Conservation (phyloP, 1,284 basidiomycete genomes). For the Naganishia sp. region DNA sequence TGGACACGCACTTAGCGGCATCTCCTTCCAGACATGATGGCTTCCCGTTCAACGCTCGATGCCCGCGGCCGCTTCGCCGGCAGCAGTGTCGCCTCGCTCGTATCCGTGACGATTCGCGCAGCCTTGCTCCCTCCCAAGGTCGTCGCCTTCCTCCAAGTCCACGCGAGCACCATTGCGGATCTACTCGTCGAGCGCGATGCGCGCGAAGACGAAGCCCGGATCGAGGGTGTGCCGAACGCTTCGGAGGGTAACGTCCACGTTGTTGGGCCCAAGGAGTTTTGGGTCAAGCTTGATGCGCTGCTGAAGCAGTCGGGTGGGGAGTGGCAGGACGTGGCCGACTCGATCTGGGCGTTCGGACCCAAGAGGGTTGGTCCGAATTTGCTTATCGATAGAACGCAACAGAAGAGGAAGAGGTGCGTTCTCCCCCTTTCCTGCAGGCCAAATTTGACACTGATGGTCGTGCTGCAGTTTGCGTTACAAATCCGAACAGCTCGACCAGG, state of each 20-base stretch:
- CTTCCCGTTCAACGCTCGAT: conserved; percentile 72
- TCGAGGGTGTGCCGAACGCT: conserved; percentile 45
- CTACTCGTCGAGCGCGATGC: conserved; percentile 48
- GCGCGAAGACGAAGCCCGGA: conserved; percentile 41
- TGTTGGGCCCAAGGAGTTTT: conserved; percentile 75
- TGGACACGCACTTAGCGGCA: background rate
- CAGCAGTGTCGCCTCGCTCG: conserved; percentile 67
- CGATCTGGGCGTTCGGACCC: conserved; percentile 90
- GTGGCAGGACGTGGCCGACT: conserved; percentile 72
- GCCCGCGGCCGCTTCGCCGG: conserved; percentile 77
- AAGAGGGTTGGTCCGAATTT: conserved; percentile 83
- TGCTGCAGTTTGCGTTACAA: conserved; percentile 41
- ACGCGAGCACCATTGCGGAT: conserved; percentile 54
- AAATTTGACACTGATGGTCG: background rate
- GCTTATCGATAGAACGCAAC: conserved; percentile 65
- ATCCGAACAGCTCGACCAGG: conserved; percentile 46
- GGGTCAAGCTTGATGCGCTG: conserved; percentile 67
- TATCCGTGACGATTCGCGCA: conserved; percentile 82
- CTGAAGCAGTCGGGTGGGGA: conserved; percentile 74
- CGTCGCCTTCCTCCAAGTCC: conserved; percentile 73
- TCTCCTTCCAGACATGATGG: conserved; percentile 70
- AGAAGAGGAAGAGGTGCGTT: conserved; percentile 48
- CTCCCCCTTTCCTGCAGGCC: background rate
- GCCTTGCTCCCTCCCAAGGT: conserved; percentile 71
- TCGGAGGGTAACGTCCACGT: conserved; percentile 51